phyloP scores from a whole-genome alignment of 2,329 filamentous ascomycete species.

The Blumeria graminis region DNA sequence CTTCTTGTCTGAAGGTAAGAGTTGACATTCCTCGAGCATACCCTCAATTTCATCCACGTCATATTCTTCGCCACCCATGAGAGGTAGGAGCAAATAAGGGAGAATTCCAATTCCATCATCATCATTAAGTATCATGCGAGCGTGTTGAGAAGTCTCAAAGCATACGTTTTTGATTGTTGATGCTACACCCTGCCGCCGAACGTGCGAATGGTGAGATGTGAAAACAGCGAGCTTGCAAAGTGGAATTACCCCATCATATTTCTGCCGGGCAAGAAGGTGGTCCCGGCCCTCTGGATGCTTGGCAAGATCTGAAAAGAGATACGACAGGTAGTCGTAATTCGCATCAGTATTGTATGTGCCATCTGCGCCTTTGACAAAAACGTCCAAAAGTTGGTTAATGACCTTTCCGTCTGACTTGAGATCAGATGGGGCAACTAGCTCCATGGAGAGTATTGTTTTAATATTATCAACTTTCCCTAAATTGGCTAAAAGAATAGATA shows the following conservation, averaged over 20 bases:
- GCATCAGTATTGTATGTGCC: conserved; percentile 64
- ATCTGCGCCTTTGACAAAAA: conserved; percentile 80
- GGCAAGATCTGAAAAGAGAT: conserved; percentile 79
- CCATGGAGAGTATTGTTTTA: conserved; percentile 41
- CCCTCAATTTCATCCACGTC: conserved; percentile 61
- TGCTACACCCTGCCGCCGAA: conserved; percentile 82
- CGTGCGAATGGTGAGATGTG: conserved; percentile 64
- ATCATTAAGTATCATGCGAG: conserved; percentile 42
- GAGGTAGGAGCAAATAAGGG: conserved; percentile 69
- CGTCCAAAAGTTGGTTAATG: conserved; percentile 79
- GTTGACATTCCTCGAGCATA: conserved; percentile 77
- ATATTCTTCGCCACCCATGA: conserved; percentile 75
- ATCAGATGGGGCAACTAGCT: conserved; percentile 41
- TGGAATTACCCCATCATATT: conserved; percentile 66
- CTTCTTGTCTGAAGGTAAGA: conserved; percentile 72
- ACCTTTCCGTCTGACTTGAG: conserved; percentile 49
- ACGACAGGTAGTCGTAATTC: conserved; percentile 79
- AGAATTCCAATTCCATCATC: conserved; percentile 44
- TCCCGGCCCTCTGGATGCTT: conserved; percentile 52
- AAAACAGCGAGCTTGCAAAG: conserved; percentile 84
- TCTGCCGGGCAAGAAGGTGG: conserved; percentile 50
- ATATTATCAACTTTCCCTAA: conserved; percentile 58
- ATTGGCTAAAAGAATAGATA: conserved; percentile 86
- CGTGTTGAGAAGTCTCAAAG: conserved; percentile 57
- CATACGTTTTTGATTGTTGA: conserved; percentile 85